phyloP scores from a whole-genome alignment of 805 yeast species.

The Wickerhamiella brachini region DNA sequence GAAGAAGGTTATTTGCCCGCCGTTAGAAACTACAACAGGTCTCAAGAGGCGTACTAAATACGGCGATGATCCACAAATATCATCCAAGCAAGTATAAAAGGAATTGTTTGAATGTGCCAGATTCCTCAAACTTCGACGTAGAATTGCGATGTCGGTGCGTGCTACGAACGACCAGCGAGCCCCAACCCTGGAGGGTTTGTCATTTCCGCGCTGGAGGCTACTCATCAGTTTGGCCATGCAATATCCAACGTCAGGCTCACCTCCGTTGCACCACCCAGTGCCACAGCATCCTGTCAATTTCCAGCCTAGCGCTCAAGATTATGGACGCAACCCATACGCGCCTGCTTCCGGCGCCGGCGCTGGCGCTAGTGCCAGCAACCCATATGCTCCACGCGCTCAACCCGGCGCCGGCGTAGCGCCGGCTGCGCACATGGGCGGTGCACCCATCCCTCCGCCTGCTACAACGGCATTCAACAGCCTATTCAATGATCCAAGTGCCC shows the following conservation, averaged over 20 bases:
- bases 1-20: too few species aligned
- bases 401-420: constrained; percentile 11
- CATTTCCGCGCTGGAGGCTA: not conserved
- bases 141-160: too few species aligned
- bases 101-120: too few species aligned
- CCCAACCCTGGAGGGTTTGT: not conserved
- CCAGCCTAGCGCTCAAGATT: constrained; percentile 9
- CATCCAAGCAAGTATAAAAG: too few species aligned
- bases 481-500: constrained; percentile 65
- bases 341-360: constrained; percentile 2
- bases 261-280: constrained; percentile 32
- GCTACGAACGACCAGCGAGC: too few species aligned
- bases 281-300: constrained; percentile 33
- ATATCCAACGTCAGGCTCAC: constrained; percentile 15
- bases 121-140: too few species aligned
- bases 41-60: too few species aligned
- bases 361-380: constrained; percentile 2
- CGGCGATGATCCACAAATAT: too few species aligned
- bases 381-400: constrained; percentile 12
- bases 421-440: constrained; percentile 1
- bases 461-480: constrained; percentile 25
- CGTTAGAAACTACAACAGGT: too few species aligned
- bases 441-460: constrained; percentile 14
- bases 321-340: constrained; percentile 2
- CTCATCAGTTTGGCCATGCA: not conserved